These are phyloP conservation scores for Leccinum cinnamomeum DNA, from an alignment of 1,284 basidiomycete genomes.

Conservation along the genomic window DNA sequence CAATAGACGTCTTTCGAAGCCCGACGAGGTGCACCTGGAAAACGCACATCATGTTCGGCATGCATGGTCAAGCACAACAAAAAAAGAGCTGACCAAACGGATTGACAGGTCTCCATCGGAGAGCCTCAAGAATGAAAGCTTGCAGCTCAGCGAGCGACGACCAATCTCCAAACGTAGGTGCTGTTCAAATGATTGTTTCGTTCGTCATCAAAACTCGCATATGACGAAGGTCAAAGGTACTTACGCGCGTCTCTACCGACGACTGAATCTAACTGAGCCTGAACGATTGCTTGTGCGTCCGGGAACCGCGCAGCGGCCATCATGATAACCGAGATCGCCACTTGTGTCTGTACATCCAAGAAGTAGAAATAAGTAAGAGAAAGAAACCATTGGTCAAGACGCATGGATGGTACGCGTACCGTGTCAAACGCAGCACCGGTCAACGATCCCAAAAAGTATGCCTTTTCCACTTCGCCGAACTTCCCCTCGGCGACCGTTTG, in stretches of 20 bases:
- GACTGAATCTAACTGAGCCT: slow-evolving; percentile 59
- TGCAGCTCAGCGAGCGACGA: slow-evolving; percentile 23
- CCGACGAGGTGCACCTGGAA: slow-evolving; percentile 19
- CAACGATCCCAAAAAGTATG: slow-evolving; percentile 62
- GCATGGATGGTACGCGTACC: slow-evolving; percentile 25
- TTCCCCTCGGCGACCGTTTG: slow-evolving; percentile 45
- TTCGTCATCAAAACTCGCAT: background rate
- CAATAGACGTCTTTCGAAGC: slow-evolving; percentile 25
- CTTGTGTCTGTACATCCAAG: slow-evolving; percentile 42
- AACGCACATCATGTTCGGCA: background rate
- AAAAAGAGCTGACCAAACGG: slow-evolving; percentile 19
- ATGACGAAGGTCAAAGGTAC: slow-evolving; percentile 1
- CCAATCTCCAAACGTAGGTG: slow-evolving; percentile 29
- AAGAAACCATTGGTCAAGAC: background rate
- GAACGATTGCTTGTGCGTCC: slow-evolving; percentile 52
- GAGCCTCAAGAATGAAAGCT: slow-evolving; percentile 29
- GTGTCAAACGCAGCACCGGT: slow-evolving; percentile 67
- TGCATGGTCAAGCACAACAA: background rate
- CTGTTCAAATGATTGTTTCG: slow-evolving; percentile 9
- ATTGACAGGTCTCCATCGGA: slow-evolving; percentile 33
- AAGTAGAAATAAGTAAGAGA: background rate
- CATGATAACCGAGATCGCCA: slow-evolving; percentile 58
- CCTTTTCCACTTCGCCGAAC: slow-evolving; percentile 52
- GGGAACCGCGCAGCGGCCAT: slow-evolving; percentile 68
- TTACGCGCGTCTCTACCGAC: slow-evolving; percentile 52